These are phyloP conservation scores for Tricholoma saponaceum DNA, from an alignment of 768 basidiomycete genomes.

Conservation along the genomic window DNA sequence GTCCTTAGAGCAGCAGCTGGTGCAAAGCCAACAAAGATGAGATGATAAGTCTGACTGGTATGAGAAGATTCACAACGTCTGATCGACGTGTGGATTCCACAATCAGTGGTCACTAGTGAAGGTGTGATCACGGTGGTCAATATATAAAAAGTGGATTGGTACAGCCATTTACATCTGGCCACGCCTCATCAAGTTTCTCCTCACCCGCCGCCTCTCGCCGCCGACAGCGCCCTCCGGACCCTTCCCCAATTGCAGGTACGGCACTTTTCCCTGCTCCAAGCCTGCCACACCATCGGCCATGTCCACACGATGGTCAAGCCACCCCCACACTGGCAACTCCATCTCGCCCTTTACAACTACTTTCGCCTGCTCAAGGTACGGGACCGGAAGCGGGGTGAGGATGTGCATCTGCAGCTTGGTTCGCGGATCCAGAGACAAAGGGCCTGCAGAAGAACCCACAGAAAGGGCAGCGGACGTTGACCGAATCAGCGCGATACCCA, in stretches of 20 bases:
- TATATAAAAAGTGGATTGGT: background rate
- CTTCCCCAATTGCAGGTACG: conserved; percentile 80
- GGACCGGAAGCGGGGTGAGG: conserved; percentile 70
- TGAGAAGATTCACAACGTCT: too few relatives aligned
- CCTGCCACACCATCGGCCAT: conserved; percentile 37
- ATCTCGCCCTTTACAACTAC: conserved; percentile 83
- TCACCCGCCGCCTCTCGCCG: conserved; percentile 63
- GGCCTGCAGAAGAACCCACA: conserved; percentile 15
- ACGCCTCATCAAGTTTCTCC: conserved; percentile 85
- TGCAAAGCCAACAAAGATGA: too few relatives aligned
- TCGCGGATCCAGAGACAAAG: conserved; percentile 9
- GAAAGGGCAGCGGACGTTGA: conserved; percentile 24
- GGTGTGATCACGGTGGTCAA: background rate
- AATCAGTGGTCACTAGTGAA: too few relatives aligned
- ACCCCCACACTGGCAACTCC: conserved; percentile 83
- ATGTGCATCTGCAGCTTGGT: conserved; percentile 47
- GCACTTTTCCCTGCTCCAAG: conserved; percentile 51
- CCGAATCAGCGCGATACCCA: conserved; percentile 78
- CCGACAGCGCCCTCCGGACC: conserved; percentile 56
- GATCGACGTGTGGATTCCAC: too few relatives aligned
- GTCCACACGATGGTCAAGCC: conserved; percentile 64
- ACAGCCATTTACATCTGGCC: conserved; percentile 52
- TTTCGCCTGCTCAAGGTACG: conserved; percentile 35
- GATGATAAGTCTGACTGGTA: too few relatives aligned
- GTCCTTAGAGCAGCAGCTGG: too few relatives aligned